Conservation (phyloP, 352 stramenopile genomes). For the Pythium myriotylum region DNA sequence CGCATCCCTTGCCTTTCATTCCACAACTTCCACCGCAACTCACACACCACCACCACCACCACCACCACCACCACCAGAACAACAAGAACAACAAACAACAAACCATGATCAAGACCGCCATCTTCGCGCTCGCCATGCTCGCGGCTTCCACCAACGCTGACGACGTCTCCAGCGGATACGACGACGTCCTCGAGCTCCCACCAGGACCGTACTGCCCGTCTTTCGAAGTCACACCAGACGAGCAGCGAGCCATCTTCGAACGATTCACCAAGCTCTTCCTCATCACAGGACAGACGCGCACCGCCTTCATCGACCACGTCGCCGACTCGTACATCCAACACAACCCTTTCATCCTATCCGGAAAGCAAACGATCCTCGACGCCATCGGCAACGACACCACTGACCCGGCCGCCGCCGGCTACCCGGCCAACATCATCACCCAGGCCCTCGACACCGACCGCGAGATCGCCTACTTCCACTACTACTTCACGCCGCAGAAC, state of each 20-base stretch:
- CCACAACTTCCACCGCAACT: too few species aligned
- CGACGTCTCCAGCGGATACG: too few species aligned
- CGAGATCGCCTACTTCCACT: not conserved
- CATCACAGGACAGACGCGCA: not conserved
- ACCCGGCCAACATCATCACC: not conserved
- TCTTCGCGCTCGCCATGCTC: too few species aligned
- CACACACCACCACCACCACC: too few species aligned
- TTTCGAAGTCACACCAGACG: not conserved
- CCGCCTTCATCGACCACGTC: not conserved
- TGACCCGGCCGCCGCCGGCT: not conserved
- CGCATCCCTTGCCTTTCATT: too few species aligned
- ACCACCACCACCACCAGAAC: too few species aligned
- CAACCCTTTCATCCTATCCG: slow-evolving; percentile 3
- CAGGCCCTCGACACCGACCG: not conserved
- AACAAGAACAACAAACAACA: not conserved
- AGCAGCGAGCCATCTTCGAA: slow-evolving; percentile 3
- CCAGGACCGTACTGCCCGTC: slow-evolving; percentile 1
- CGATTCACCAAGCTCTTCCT: not conserved
- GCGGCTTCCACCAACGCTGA: too few species aligned
- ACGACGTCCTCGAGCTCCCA: not conserved
- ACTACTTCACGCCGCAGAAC: not conserved
- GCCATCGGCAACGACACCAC: not conserved
- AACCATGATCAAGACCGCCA: too few species aligned
- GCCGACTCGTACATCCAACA: slow-evolving; percentile 4
- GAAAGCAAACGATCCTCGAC: not conserved